phyloP scores from a whole-genome alignment of 805 yeast genomes.

The Kazachstania bromeliacearum region DNA sequence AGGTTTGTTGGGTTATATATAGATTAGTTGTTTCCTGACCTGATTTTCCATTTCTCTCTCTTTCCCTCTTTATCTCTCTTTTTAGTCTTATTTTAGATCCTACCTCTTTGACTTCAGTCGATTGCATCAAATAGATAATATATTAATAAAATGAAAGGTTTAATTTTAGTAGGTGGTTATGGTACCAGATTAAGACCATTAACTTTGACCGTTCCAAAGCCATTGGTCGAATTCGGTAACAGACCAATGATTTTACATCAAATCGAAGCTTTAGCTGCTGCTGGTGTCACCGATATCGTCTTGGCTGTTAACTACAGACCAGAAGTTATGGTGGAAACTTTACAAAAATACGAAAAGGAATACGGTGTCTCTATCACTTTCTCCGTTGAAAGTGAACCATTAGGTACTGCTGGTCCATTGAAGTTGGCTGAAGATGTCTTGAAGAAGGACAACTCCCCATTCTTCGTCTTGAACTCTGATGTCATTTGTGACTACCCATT shows the following conservation, averaged over 20 bases:
- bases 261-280: slow-evolving; percentile 93
- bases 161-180: slow-evolving; percentile 98
- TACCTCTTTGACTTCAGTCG: slow-evolving; percentile 12
- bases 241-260: slow-evolving; percentile 98
- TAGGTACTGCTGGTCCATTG: slow-evolving; percentile 99
- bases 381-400: slow-evolving; percentile 97
- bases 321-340: slow-evolving; percentile 94
- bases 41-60: neutral
- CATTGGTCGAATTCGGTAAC: slow-evolving; percentile 96
- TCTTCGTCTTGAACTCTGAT: slow-evolving; percentile 96
- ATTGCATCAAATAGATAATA: slow-evolving; percentile 1
- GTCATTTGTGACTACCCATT: slow-evolving; percentile 98
- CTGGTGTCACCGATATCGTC: slow-evolving; percentile 98
- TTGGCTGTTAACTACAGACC: slow-evolving; percentile 99
- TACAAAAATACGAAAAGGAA: slow-evolving; percentile 87
- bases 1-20: too few species aligned
- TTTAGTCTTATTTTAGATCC: slow-evolving; percentile 2
- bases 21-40: too few species aligned
- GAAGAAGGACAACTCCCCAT: slow-evolving; percentile 91
- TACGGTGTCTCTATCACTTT: slow-evolving; percentile 93
- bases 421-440: slow-evolving; percentile 91
- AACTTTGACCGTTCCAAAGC: slow-evolving; percentile 90
- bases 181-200: slow-evolving; percentile 99
- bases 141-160: slow-evolving; percentile 70
- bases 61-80: neutral